Base-by-base conservation (phyloP, 225 moss, liverwort and hornwort genomes). In the Physcomitrium patens region DNA sequence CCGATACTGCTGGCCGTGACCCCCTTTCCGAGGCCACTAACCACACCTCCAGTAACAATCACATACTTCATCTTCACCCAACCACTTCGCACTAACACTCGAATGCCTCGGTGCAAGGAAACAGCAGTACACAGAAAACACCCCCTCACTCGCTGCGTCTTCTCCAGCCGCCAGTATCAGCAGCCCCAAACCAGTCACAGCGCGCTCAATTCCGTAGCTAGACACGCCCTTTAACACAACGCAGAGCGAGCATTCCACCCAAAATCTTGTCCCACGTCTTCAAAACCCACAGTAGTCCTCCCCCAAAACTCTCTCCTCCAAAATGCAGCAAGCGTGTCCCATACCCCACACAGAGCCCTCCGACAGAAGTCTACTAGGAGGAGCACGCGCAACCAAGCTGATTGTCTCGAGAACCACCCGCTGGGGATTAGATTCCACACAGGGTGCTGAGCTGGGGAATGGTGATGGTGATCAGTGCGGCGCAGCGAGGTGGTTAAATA, bases 1-100 rank as follows among this genome's bases (percentile, higher is more conserved):
- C 94, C 92, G 68, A 94, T 89, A 60, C 92, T 94, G 20, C 92
- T 92, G 10, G 91, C 94, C 3, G 92, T 95, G 62, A 95, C 92
- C 15, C 91, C 94, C 75, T 95, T 92, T 28, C 91, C 92, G 19
- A 95, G 86, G 6, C 94, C 94, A 67, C 92, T 95, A 74, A 95
- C 91, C 53, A 95, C 87, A 67, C 94, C 94, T 8, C 92, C 94
- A 9, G 89, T 89, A 22, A 91, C 94, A 46, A 95, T 43, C 51
- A 92, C 94, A 41, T 92, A 89, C 85, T 95, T 95, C 94, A 95
- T 92, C 75, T 79, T 78, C 16, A 24, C 67, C 37, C 9, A 45
- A 9, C 0, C 12, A 31, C 45, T 37, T 56, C 13, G 23, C 8
- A 51, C 49, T 11, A 61, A 14, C 12, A 3, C 11, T 0, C 14